phyloP scores from a whole-genome alignment of 179 eudicot species.

The Sideroxylon spinosum region DNA sequence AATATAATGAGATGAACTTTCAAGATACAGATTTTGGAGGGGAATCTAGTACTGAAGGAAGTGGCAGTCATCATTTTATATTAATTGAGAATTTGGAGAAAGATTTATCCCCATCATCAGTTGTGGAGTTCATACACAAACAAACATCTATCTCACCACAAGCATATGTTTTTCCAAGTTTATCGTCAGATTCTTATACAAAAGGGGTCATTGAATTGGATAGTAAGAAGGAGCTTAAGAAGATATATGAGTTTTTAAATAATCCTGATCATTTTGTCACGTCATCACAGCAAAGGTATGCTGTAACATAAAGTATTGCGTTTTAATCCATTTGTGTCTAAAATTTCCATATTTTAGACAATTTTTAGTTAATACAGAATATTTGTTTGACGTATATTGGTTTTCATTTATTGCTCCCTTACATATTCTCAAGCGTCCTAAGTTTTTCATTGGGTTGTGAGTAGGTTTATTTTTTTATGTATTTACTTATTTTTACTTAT shows the following conservation, averaged over 20 bases:
- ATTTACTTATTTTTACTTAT: too few relatives aligned
- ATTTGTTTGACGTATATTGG: neutral
- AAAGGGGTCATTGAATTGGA: constrained; percentile 46
- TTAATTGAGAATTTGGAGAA: constrained; percentile 56
- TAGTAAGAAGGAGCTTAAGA: constrained; percentile 30
- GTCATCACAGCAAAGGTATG: constrained; percentile 59
- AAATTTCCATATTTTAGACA: neutral
- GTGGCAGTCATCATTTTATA: constrained; percentile 25
- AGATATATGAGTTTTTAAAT: constrained; percentile 34
- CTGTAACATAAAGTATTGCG: neutral
- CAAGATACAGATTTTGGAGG: constrained; percentile 52
- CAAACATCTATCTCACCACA: constrained; percentile 40
- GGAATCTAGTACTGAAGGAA: constrained; percentile 10
- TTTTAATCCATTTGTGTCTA: neutral
- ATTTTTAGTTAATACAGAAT: neutral
- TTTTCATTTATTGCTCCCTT: neutral
- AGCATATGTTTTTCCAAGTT: constrained; percentile 43
- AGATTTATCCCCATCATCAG: constrained; percentile 36
- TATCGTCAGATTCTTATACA: constrained; percentile 33
- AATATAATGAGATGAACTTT: constrained; percentile 14
- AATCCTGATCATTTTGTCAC: constrained; percentile 39
- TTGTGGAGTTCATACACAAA: constrained; percentile 40
- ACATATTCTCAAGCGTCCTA: neutral
- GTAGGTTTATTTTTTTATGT: neutral
- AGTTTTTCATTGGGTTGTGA: neutral